phyloP scores from a whole-genome alignment of 108 stramenopile genomes.

The Cylindrotheca closterium region DNA sequence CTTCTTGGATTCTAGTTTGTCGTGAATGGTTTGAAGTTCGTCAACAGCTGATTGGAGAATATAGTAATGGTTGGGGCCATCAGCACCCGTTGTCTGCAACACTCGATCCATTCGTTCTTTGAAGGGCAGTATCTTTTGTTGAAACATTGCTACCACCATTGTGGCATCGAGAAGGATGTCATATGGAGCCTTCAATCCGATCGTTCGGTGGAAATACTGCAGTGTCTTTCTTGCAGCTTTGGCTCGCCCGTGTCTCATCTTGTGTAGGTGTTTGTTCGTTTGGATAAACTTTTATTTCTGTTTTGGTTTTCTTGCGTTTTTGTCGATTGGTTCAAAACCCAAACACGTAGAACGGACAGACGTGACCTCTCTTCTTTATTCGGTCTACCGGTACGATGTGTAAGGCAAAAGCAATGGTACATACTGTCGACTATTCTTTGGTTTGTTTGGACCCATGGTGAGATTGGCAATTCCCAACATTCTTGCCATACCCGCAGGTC shows the following conservation, averaged over 20 bases:
- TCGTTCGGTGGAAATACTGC: conserved; percentile 73
- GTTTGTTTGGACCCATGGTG: background rate
- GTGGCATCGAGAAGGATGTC: conserved; percentile 74
- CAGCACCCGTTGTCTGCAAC: conserved; percentile 17
- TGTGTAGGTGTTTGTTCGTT: background rate
- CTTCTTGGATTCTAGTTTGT: conserved; percentile 10
- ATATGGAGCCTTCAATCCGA: conserved; percentile 63
- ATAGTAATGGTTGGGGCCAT: conserved; percentile 9
- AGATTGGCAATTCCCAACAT: background rate
- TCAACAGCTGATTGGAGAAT: conserved; percentile 23
- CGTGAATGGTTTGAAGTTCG: conserved; percentile 22
- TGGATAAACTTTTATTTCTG: background rate
- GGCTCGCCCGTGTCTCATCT: conserved; percentile 85
- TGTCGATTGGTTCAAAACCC: background rate
- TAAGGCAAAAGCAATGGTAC: background rate
- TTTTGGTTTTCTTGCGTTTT: background rate
- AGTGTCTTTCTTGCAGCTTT: conserved; percentile 81
- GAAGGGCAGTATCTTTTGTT: conserved; percentile 58
- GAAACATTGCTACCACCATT: conserved; percentile 66
- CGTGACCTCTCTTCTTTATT: background rate
- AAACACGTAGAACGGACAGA: background rate
- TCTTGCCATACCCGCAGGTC: background rate
- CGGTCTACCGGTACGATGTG: background rate
- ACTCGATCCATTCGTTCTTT: conserved; percentile 45
- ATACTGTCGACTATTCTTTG: background rate